Evolutionary conservation across 83 land plant genomes (phyloP).

Genomic region (Picea mariana): DNA sequence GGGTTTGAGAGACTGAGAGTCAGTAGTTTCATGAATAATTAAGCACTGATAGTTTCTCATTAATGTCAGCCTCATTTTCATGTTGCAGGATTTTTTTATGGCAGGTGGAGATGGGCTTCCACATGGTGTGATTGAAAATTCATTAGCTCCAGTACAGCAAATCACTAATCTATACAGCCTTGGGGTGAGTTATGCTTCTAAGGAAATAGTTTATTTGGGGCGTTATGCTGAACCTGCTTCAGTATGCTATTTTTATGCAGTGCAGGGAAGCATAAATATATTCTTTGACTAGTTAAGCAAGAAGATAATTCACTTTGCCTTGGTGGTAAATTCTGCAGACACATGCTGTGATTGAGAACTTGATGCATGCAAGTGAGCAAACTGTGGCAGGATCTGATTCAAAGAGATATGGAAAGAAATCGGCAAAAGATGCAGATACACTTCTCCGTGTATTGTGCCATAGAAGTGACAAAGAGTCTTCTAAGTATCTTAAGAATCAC

Average conservation of each 20-base stretch:
- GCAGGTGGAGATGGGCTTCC: conserved; percentile 97
- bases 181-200: conserved; percentile 40
- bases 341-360: conserved; percentile 53
- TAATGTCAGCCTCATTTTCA: conserved; percentile 16
- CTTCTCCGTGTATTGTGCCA: conserved; percentile 88
- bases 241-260: not conserved
- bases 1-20: too few relatives aligned
- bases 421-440: conserved; percentile 65
- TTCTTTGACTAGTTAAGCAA: not conserved
- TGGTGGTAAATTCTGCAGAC: conserved; percentile 50
- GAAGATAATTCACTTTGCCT: not conserved
- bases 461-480: conserved; percentile 76
- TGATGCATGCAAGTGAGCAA: conserved; percentile 73
- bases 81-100: conserved; percentile 77
- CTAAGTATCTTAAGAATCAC: conserved; percentile 78
- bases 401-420: conserved; percentile 22
- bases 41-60: not conserved
- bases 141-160: conserved; percentile 59
- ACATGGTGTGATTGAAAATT: conserved; percentile 65
- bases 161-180: conserved; percentile 65
- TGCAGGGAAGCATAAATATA: not conserved
- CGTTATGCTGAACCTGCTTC: not conserved
- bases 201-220: not conserved
- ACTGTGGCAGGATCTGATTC: conserved; percentile 40
- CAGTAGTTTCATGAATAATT: too few relatives aligned